phyloP scores from a whole-genome alignment of 257 asterid genomes.

The Ilex asprella region DNA sequence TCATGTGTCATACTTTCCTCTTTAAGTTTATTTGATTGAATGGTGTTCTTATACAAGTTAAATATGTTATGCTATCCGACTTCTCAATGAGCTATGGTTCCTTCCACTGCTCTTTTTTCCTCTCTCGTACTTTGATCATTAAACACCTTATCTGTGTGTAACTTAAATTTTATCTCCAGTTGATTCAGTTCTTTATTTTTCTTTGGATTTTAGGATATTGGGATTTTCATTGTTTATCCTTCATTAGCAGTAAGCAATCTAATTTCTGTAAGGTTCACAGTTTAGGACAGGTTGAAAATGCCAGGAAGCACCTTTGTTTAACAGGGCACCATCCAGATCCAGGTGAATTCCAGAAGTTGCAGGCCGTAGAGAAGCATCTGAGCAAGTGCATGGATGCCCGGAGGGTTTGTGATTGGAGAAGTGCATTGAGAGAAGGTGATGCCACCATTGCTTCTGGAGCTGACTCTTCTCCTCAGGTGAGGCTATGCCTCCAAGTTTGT shows the following conservation, averaged over 20 bases:
- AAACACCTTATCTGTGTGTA: too few relatives aligned
- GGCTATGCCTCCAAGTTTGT: slow-evolving; percentile 5
- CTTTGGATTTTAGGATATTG: slow-evolving; percentile 5
- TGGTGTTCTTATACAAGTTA: too few relatives aligned
- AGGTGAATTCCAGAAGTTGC: slow-evolving; percentile 49
- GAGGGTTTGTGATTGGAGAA: slow-evolving; percentile 58
- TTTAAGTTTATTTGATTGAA: background rate
- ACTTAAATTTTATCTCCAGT: too few relatives aligned
- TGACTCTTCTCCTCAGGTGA: slow-evolving; percentile 73
- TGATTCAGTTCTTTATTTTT: too few relatives aligned
- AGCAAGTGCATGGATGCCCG: slow-evolving; percentile 58
- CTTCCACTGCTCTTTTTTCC: background rate
- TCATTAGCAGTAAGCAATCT: slow-evolving; percentile 18
- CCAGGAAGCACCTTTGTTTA: slow-evolving; percentile 33
- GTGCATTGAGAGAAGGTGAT: slow-evolving; percentile 50
- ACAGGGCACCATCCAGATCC: slow-evolving; percentile 33
- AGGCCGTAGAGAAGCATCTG: slow-evolving; percentile 53
- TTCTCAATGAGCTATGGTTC: background rate
- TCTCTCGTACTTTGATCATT: too few relatives aligned
- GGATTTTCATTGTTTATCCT: slow-evolving; percentile 16
- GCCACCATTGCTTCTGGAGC: slow-evolving; percentile 70
- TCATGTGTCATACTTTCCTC: background rate
- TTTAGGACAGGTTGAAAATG: slow-evolving; percentile 50
- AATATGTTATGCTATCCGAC: too few relatives aligned
- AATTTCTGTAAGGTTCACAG: slow-evolving; percentile 27